Percentiles rank a stretch among this genome's conserved stretches.
phyloP scores from a whole-genome alignment of 495 filamentous ascomycete species.

The Aspergillus leporis region DNA sequence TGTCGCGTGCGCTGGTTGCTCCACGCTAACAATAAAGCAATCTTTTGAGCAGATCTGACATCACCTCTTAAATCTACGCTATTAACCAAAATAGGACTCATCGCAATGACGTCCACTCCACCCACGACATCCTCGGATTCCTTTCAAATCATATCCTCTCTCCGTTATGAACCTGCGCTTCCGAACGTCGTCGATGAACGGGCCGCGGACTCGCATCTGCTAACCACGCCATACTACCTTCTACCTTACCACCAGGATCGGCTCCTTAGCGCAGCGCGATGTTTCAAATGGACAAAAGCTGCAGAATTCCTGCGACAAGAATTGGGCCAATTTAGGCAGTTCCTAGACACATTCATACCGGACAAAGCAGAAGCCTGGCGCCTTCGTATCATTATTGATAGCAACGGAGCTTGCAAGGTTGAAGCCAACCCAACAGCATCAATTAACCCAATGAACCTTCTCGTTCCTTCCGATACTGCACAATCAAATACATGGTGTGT shows the following conservation, averaged over 20 bases:
- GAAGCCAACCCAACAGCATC: slow-evolving; percentile 50
- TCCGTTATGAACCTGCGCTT: slow-evolving; percentile 72
- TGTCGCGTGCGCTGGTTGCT: neutral
- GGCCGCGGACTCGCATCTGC: slow-evolving; percentile 40
- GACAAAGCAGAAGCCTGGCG: slow-evolving; percentile 42
- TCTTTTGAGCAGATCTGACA: neutral
- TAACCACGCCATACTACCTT: slow-evolving; percentile 76
- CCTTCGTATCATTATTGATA: slow-evolving; percentile 55
- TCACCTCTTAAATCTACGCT: neutral
- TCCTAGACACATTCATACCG: slow-evolving; percentile 39
- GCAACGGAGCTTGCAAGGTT: slow-evolving; percentile 48
- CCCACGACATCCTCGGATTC: neutral
- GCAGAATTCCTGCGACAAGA: slow-evolving; percentile 34
- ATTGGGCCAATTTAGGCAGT: slow-evolving; percentile 22
- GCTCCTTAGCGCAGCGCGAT: slow-evolving; percentile 69
- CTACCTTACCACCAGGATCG: slow-evolving; percentile 78
- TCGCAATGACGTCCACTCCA: neutral
- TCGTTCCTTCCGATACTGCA: slow-evolving; percentile 39
- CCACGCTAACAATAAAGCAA: neutral
- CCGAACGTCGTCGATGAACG: slow-evolving; percentile 37
- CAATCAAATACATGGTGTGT: slow-evolving; percentile 41
- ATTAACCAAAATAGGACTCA: neutral
- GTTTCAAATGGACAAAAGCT: slow-evolving; percentile 61
- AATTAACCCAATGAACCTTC: slow-evolving; percentile 53
- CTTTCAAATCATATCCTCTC: slow-evolving; percentile 70